Percentiles rank a stretch among this genome's conserved stretches.
These are phyloP conservation scores for Naematelia aurantialba DNA, from an alignment of 768 basidiomycete species.

Conservation along the genomic window DNA sequence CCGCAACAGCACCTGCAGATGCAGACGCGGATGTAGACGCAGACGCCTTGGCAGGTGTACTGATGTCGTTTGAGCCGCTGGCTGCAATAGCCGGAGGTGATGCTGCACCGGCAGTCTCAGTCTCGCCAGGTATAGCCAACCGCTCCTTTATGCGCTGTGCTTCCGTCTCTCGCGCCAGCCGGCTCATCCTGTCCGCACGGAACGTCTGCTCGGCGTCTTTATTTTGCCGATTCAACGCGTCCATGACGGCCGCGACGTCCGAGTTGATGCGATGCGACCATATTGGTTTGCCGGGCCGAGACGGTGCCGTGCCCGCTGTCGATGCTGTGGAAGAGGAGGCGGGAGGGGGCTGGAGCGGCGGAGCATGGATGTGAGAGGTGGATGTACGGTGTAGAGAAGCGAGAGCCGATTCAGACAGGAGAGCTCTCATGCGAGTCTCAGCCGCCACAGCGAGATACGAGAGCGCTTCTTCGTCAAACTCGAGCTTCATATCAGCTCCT, in stretches of 20 bases:
- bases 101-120: constrained; percentile 9
- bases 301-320: neutral
- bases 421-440: constrained; percentile 29
- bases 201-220: constrained; percentile 30
- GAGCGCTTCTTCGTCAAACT: constrained; percentile 28
- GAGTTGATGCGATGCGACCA: constrained; percentile 26
- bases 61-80: neutral
- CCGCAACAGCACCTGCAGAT: neutral
- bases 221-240: constrained; percentile 21
- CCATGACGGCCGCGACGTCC: constrained; percentile 24
- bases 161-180: constrained; percentile 27
- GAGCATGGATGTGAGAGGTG: constrained; percentile 24
- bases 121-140: neutral
- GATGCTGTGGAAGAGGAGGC: neutral
- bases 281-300: constrained; percentile 11
- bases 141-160: constrained; percentile 17
- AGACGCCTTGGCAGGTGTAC: neutral
- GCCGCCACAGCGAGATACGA: constrained; percentile 33
- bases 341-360: constrained; percentile 12
- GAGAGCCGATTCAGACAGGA: constrained; percentile 21
- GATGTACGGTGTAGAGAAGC: constrained; percentile 34
- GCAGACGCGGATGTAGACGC: neutral
- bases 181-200: constrained; percentile 26
- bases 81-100: constrained; percentile 15
- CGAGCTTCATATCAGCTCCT: constrained; percentile 4